Evolutionary conservation across 2,329 filamentous ascomycete genomes (phyloP), one percentile per base, ranked within the genome.

Genomic region (Venturia effusa): DNA sequence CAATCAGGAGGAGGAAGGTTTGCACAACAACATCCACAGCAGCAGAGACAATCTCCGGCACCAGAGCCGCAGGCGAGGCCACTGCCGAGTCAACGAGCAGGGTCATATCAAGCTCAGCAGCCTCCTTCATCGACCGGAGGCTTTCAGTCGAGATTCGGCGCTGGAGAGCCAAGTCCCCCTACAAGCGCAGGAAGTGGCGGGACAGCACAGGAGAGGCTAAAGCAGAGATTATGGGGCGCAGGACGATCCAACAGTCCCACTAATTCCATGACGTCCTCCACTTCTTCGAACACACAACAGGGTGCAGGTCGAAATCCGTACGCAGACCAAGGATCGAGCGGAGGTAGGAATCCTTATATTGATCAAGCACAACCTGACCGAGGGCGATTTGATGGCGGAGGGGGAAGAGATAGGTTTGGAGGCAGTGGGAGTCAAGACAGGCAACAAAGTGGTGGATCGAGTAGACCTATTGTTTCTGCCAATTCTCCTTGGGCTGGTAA

Each of bases 151-250:
- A 40, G 73, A 69, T 64, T 45, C 19, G 57, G 55, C 17, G 55
- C 17, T 55, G 62, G 34, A 17, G 61, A 63, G 1, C 64, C 70
- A 66, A 68, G 76, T 65, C 67, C 75, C 66, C 72, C 74, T 70
- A 73, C 78, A 66, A 73, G 72, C 67, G 70, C 69, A 54, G 74
- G 71, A 61, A 75, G 70, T 51, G 78, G 76, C 2, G 80, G 80
- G 40, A 85, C 86, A 24, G 91, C 91, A 61, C 90, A 95, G 76
- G 90, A 96, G 69, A 81, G 90, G 68, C 78, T 97, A 69, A 90
- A 91, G 72, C 90, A 92, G 70, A 80, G 90, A 66, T 77, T 96
- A 57, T 91, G 91, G 81, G 85, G 84, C n/a, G 82, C 84, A 37
- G 80, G 83, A 27, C 80, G 82, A 68, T 83, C 83, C 54, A 78